Base-by-base conservation (phyloP, 129 eudicot genomes). In the Artemisia annua region DNA sequence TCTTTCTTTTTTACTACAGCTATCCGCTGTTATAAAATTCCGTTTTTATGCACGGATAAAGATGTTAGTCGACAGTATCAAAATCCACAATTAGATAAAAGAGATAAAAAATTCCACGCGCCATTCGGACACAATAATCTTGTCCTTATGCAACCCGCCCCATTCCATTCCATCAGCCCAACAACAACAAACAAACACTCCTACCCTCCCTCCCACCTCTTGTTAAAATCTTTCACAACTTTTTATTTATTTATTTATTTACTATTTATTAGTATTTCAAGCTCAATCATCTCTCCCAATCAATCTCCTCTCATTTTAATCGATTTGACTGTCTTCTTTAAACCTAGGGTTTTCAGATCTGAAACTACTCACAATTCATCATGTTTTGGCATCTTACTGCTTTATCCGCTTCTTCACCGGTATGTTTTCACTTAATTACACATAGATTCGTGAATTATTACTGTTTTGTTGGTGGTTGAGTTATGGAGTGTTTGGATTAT, bases 341-440 rank as follows among this genome's bases (percentile, higher is more conserved):
- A 28, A 28, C 15, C 52, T 71, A 79, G 86, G 87, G 76, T 75
- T 77, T 75, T 63, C 86, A 85, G 94, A 87, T 87, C 94, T 80
- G 66, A 74, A 77, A 18, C 43, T 54, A 39, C 39, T 57, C 20
- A 71, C 14, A 48, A 52, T 48, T 81, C 78, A 73, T 52, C 61
- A 90, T 90, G 96, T 90, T 90, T 59, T 90, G 96, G 96, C 89
- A 87, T 70, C 96, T 90, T 66, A 74, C 90, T 14, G 58, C 90
- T 67, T 75, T 90, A 7, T 83, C 96, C 8, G 85, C 96, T 74
- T 79, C 91, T 65, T 90, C 96, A 19, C 94, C 94, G 49, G 96
- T 90, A 73, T 72, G 85, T 70, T 61, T 28, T 18, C 4, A 4
- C 3, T 46, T 61, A 39, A 39, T 39, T 39, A 1, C 46, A 39